Base-by-base conservation (phyloP, 2,329 filamentous ascomycete genomes). In the Plectosphaerella plurivora region DNA sequence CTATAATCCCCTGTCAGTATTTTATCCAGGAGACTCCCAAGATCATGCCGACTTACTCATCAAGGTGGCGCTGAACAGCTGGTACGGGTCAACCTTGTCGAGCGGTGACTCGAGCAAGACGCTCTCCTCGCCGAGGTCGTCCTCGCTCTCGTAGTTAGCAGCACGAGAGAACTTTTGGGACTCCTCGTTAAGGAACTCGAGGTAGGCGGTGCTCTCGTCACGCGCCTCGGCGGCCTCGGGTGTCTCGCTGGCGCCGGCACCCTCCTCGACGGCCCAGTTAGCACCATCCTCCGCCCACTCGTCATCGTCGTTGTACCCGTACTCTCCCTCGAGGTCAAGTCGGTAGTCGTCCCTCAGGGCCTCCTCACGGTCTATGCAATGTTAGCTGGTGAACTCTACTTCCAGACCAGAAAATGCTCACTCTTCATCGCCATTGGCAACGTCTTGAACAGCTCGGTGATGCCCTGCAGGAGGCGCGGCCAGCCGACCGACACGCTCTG, bases 111-210 rank as follows among this genome's bases (percentile, higher is more conserved):
- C 94, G 3, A 99, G 82, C 49, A 97, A 77, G 54, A 90, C 88
- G 67, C 92, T 93, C 63, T 97, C 94, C 68, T 97, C 93, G 16
- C 95, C 84, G 45, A 97, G 86, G 51, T 96, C 92, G 52, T 96
- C 91, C 24, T 92, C 89, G 2, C 90, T 90, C 47, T 87, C 82
- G 24, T 82, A 80, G 16, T 70, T 68, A 33, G 81, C 78, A 25
- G 87, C 79, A 16, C 85, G 81, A 57, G 87, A 85, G 68, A 94
- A 93, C 68, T 94, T 95, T 62, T 91, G 86, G 12, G 91, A 91
- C 77, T 97, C 93, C 67, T 95, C 89, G 61, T 93, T 95, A 25
- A 99, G 73, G 75, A 99, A 99, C 60, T 97, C 92, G 46, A 99
- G 82, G 68, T 99, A 99, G 6, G 93, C 91, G 22, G 89, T 88